Base-by-base conservation (phyloP, 1,139 yeast species). In the Magnusiomyces clavatus region DNA sequence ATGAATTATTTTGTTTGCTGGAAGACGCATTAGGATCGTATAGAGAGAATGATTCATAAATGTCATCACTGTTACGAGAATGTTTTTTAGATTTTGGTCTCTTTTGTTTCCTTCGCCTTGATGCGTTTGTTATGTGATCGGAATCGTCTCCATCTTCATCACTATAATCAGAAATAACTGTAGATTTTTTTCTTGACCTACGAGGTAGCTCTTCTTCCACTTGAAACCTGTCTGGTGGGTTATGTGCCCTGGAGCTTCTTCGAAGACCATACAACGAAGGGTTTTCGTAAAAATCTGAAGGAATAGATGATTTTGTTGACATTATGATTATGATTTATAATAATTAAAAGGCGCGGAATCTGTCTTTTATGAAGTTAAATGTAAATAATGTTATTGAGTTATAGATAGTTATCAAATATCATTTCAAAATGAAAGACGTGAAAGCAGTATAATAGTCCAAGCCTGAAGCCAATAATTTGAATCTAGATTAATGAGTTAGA, bases 231-330 rank as follows among this genome's bases (percentile, higher is more conserved):
- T 77, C 81, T 2, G 69, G 67, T 3, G 76, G 74, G 16, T 68
- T 68, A 58, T 82, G 78, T 19, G 87, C 83, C 60, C 97, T 77
- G 45, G 85, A 83, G 37, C 95, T 86, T 61, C 97, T 78, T 66
- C 97, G 80, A 55, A 92, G 76, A 2, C 98, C 98, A 62, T 90
- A 92, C 36, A 92, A 77, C 68, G 88, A 96, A 2, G 98, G 97
- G 67, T 88, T 66, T 35, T 63, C 66, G 47, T 53, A 53, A 17
- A 24, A 46, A n/a, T 46, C 48, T n/a, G 48, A n/a, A n/a, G 41
- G 43, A 39, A 46, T 16, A 13, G 48, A 39, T 14, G 43, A 39
- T 39, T 39, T 46, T 19, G 48, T 37, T 10, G 48, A 37, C 48
- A 46, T 46, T 36, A 16, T 14, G 8, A 8, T 24, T 24, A 5